A percentile compares a stretch with the other conserved stretches of the same genome.
Conservation (phyloP, 2,329 filamentous ascomycete genomes). For the Chrysoporthe cubensis region DNA sequence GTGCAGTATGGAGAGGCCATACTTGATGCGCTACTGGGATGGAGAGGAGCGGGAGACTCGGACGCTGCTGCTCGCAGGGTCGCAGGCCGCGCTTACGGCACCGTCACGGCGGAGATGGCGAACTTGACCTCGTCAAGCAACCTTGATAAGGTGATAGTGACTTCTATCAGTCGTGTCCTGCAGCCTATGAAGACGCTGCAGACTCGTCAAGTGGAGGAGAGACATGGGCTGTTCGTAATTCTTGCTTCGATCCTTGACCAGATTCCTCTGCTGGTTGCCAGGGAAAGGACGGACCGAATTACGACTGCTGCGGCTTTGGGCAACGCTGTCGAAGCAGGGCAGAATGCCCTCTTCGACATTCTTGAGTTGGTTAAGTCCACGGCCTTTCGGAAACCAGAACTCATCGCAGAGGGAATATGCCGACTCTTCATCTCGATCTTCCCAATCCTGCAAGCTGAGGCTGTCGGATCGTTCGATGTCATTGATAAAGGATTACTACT, state of each 20-base stretch:
- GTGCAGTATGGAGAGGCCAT: slow-evolving; percentile 72
- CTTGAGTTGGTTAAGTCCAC: slow-evolving; percentile 47
- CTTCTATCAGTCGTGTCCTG: slow-evolving; percentile 48
- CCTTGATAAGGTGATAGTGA: slow-evolving; percentile 31
- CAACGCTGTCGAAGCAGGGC: slow-evolving; percentile 13
- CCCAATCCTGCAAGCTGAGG: slow-evolving; percentile 50
- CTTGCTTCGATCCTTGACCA: slow-evolving; percentile 62
- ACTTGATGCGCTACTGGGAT: slow-evolving; percentile 72
- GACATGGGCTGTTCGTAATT: slow-evolving; percentile 68
- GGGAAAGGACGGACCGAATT: neutral
- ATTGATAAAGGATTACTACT: slow-evolving; percentile 30
- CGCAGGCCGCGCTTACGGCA: slow-evolving; percentile 72
- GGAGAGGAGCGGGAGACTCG: slow-evolving; percentile 84
- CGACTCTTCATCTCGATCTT: slow-evolving; percentile 59
- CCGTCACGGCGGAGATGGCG: slow-evolving; percentile 51
- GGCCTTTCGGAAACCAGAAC: slow-evolving; percentile 62
- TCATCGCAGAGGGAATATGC: slow-evolving; percentile 65
- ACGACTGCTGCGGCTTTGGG: neutral
- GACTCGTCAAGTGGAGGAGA: slow-evolving; percentile 67
- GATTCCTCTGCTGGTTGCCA: slow-evolving; percentile 41
- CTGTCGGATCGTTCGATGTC: slow-evolving; percentile 29
- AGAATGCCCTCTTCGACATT: slow-evolving; percentile 37
- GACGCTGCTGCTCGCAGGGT: slow-evolving; percentile 75
- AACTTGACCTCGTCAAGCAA: slow-evolving; percentile 9
- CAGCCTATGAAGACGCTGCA: slow-evolving; percentile 51